Percentiles rank a stretch among this genome's conserved stretches.
phyloP scores from a whole-genome alignment of 2,329 filamentous ascomycete genomes.

The Apiospora saccharicola region DNA sequence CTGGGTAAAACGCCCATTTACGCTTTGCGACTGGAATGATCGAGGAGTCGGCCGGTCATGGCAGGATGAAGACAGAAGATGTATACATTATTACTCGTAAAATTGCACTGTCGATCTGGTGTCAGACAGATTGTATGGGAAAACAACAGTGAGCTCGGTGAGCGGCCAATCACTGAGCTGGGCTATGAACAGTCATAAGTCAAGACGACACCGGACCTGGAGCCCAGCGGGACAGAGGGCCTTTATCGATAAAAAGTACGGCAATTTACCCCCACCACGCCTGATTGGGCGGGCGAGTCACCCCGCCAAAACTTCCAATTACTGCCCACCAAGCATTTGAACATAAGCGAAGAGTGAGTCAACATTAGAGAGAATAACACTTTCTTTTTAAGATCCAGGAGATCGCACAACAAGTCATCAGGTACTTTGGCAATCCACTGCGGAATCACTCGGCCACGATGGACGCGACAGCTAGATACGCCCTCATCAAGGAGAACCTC shows the following conservation, averaged over 20 bases:
- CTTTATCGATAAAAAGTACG: slow-evolving; percentile 18
- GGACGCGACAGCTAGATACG: slow-evolving; percentile 47
- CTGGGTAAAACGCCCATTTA: not conserved
- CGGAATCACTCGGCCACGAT: slow-evolving; percentile 4
- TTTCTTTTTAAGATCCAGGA: not conserved
- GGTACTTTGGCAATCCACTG: not conserved
- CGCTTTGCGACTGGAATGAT: too few species aligned
- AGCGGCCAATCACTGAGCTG: not conserved
- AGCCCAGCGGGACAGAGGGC: not conserved
- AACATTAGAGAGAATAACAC: not conserved
- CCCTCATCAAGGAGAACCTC: slow-evolving; percentile 81
- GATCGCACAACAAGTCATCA: not conserved
- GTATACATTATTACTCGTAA: not conserved
- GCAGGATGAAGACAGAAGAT: not conserved
- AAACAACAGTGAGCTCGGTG: not conserved
- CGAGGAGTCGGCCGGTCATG: not conserved
- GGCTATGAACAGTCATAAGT: not conserved
- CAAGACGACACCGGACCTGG: not conserved
- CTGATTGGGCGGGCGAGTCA: slow-evolving; percentile 7
- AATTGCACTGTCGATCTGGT: not conserved
- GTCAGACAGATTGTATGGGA: not conserved
- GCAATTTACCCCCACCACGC: slow-evolving; percentile 17
- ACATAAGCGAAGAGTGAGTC: slow-evolving; percentile 8
- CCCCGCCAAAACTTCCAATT: slow-evolving; percentile 21
- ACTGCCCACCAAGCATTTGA: not conserved